Evolutionary conservation across 148 eudicot species (phyloP).

Genomic region (Cornus controversa): DNA sequence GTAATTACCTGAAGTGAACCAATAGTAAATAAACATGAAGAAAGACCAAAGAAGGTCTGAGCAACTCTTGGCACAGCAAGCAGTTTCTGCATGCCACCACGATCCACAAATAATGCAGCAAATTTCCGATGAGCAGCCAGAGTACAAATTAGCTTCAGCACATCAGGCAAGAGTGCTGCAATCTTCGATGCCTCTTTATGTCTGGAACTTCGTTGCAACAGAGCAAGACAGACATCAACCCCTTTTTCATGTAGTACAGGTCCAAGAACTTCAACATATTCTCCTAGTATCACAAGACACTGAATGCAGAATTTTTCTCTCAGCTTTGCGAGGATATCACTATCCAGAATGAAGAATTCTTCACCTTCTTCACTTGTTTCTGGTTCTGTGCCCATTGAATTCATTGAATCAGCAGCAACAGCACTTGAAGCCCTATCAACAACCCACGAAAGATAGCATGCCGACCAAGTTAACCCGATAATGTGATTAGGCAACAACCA

Average conservation of each 20-base stretch:
- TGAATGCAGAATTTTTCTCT: constrained; percentile 89
- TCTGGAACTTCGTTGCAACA: constrained; percentile 58
- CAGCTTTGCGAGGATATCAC: constrained; percentile 53
- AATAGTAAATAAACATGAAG: constrained; percentile 91
- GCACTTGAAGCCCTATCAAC: constrained; percentile 45
- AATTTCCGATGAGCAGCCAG: constrained; percentile 96
- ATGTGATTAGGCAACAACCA: neutral
- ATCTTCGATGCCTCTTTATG: constrained; percentile 47
- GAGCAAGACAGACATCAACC: constrained; percentile 87
- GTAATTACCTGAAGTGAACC: constrained; percentile 87
- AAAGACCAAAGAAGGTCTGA: constrained; percentile 80
- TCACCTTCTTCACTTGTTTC: constrained; percentile 56
- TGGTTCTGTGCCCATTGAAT: constrained; percentile 41
- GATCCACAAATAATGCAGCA: constrained; percentile 89
- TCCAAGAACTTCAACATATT: constrained; percentile 95
- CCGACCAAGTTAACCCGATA: neutral
- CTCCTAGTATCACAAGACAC: constrained; percentile 84
- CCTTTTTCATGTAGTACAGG: constrained; percentile 96
- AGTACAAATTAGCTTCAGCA: constrained; percentile 78
- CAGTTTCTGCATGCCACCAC: constrained; percentile 89
- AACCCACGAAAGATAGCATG: constrained; percentile 23
- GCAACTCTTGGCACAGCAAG: constrained; percentile 75
- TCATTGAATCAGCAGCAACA: constrained; percentile 33
- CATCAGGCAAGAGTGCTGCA: constrained; percentile 69
- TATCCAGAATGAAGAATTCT: constrained; percentile 69